Conservation (phyloP, 306 rosid genomes). For the Cercis canadensis region DNA sequence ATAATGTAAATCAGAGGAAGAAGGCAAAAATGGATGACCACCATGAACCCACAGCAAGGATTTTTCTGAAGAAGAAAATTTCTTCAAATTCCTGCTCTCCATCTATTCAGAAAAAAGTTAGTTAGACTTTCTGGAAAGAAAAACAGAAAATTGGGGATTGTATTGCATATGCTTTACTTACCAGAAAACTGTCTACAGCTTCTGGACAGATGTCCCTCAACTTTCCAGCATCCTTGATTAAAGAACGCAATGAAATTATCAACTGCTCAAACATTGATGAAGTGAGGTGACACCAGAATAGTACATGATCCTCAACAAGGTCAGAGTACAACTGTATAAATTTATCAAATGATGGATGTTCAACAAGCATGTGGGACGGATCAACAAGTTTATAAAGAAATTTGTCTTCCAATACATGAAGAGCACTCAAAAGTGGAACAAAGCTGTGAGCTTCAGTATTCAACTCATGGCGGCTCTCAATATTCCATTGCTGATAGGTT, state of each 20-base stretch:
- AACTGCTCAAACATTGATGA: slow-evolving; percentile 56
- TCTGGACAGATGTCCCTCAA: slow-evolving; percentile 57
- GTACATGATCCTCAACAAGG: slow-evolving; percentile 69
- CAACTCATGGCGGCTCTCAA: slow-evolving; percentile 47
- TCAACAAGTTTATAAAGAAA: slow-evolving; percentile 59
- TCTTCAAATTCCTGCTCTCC: slow-evolving; percentile 55
- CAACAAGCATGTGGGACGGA: slow-evolving; percentile 55
- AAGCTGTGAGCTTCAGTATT: slow-evolving; percentile 39
- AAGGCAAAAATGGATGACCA: slow-evolving; percentile 83
- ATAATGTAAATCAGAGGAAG: slow-evolving; percentile 57
- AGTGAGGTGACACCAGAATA: slow-evolving; percentile 59
- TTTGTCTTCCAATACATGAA: slow-evolving; percentile 67
- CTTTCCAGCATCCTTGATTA: slow-evolving; percentile 63
- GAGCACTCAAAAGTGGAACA: slow-evolving; percentile 51
- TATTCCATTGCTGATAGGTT: slow-evolving; percentile 65
- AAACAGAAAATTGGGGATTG: neutral
- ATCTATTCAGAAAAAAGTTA: slow-evolving; percentile 42
- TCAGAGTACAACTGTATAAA: slow-evolving; percentile 52
- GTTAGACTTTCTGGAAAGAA: slow-evolving; percentile 26
- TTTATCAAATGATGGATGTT: slow-evolving; percentile 58
- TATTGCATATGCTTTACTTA: slow-evolving; percentile 40
- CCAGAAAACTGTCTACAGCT: slow-evolving; percentile 63
- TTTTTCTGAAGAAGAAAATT: slow-evolving; percentile 54
- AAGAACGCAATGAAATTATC: slow-evolving; percentile 65
- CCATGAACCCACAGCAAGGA: slow-evolving; percentile 88